Conservation (phyloP, 2,329 filamentous ascomycete species). For the Clarireedia homoeocarpa region DNA sequence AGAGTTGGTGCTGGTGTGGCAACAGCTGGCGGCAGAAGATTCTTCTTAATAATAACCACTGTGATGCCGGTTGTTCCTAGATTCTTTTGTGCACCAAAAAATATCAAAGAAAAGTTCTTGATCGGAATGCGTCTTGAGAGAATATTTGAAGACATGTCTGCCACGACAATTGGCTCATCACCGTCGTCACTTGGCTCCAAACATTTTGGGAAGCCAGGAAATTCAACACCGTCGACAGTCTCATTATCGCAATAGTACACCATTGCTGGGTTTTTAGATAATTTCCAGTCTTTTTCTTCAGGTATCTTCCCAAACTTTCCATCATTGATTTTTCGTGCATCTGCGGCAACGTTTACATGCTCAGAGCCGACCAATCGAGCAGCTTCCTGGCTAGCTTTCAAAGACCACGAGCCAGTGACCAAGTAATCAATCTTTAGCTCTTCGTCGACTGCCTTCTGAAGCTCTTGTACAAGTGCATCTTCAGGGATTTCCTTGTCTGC, state of each 20-base stretch:
- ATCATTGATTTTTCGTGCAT: conserved; percentile 55
- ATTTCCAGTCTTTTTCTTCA: conserved; percentile 65
- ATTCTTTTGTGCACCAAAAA: conserved; percentile 95
- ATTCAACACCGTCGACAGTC: conserved; percentile 90
- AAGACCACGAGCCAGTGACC: conserved; percentile 80
- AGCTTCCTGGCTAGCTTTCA: conserved; percentile 83
- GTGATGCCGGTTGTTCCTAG: conserved; percentile 80
- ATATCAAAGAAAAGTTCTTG: conserved; percentile 73
- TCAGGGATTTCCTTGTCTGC: conserved; percentile 42
- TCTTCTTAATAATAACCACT: conserved; percentile 77
- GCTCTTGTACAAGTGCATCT: conserved; percentile 47
- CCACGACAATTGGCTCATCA: conserved; percentile 68
- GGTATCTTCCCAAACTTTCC: conserved; percentile 86
- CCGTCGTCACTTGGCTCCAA: conserved; percentile 52
- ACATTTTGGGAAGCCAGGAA: conserved; percentile 60
- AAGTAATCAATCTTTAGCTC: conserved; percentile 82
- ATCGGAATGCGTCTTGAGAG: conserved; percentile 72
- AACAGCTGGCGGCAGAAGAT: conserved; percentile 60
- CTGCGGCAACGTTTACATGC: conserved; percentile 71
- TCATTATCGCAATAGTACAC: conserved; percentile 89
- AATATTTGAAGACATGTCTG: conserved; percentile 94
- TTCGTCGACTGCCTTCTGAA: conserved; percentile 55
- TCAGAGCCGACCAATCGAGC: conserved; percentile 67
- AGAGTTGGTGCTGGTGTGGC: conserved; percentile 60
- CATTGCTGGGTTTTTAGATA: conserved; percentile 61